These are phyloP conservation scores for Alternaria viburni DNA, from an alignment of 2,329 filamentous ascomycete genomes.

Conservation along the genomic window DNA sequence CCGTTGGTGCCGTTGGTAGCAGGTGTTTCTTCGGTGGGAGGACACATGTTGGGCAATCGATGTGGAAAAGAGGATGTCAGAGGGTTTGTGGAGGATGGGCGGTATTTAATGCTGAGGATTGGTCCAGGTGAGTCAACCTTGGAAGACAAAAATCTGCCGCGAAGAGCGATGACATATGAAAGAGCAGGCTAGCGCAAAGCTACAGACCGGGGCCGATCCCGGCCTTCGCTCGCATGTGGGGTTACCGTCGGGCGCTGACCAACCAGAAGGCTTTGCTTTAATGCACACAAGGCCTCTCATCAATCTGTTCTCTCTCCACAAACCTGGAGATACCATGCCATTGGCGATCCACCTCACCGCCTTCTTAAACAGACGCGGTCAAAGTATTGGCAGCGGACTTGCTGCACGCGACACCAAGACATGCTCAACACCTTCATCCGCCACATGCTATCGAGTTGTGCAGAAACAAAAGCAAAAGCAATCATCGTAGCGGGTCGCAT, in stretches of 20 bases:
- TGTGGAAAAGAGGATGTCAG: constrained; percentile 14
- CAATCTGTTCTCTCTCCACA: constrained; percentile 12
- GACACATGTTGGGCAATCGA: constrained; percentile 51
- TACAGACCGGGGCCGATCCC: no score
- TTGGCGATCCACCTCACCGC: neutral
- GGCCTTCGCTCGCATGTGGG: constrained; percentile 11
- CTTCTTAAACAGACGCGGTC: neutral
- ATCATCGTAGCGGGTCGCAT: neutral
- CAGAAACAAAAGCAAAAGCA: neutral
- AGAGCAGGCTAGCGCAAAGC: neutral
- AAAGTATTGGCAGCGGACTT: neutral
- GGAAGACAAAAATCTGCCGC: constrained; percentile 40
- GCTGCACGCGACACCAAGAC: neutral
- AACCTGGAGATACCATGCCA: constrained; percentile 14
- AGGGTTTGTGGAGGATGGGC: constrained; percentile 19
- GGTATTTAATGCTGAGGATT: no score
- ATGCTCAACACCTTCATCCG: neutral
- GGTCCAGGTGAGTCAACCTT: constrained; percentile 47
- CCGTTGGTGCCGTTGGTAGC: constrained; percentile 47
- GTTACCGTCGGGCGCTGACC: constrained; percentile 10
- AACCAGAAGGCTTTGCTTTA: constrained; percentile 2
- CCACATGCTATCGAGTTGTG: neutral
- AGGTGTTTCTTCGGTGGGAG: constrained; percentile 49
- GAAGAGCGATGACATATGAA: constrained; percentile 38
- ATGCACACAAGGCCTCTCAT: constrained; percentile 18